Evolutionary conservation across 2,329 filamentous ascomycete species (phyloP).

Genomic region (Phialophora tarda): DNA sequence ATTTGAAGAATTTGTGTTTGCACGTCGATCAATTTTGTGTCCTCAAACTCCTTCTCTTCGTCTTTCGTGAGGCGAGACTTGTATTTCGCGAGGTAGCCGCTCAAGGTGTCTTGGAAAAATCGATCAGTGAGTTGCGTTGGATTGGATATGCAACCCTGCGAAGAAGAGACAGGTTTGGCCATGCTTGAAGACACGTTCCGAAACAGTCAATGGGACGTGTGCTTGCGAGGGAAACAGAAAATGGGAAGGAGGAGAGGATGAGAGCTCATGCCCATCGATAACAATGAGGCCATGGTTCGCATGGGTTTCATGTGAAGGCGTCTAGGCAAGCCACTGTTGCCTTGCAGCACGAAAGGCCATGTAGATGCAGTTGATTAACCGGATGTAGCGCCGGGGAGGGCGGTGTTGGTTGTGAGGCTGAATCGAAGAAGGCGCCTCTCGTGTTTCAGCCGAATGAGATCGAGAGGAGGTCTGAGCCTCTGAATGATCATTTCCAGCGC

Average conservation of each 20-base stretch:
- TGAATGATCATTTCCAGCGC: not conserved
- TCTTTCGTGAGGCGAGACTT: not conserved
- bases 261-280: not conserved
- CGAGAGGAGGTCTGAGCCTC: not conserved
- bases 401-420: slow-evolving; percentile 2
- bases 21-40: not conserved
- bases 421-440: not conserved
- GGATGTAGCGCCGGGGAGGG: not conserved
- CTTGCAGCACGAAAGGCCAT: not conserved
- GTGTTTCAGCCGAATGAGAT: not conserved
- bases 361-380: not conserved
- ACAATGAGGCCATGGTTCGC: not conserved
- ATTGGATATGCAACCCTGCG: not conserved
- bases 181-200: not conserved
- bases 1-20: not conserved
- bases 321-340: not conserved
- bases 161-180: not conserved
- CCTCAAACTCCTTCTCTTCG: slow-evolving; percentile 1
- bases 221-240: not conserved
- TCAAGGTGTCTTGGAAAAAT: slow-evolving; percentile 1
- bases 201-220: not conserved
- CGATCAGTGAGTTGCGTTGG: not conserved
- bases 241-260: not conserved
- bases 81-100: not conserved
- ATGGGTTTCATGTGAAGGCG: not conserved